Base-by-base conservation (phyloP, 2,329 filamentous ascomycete genomes). In the Gremmenia infestans region DNA sequence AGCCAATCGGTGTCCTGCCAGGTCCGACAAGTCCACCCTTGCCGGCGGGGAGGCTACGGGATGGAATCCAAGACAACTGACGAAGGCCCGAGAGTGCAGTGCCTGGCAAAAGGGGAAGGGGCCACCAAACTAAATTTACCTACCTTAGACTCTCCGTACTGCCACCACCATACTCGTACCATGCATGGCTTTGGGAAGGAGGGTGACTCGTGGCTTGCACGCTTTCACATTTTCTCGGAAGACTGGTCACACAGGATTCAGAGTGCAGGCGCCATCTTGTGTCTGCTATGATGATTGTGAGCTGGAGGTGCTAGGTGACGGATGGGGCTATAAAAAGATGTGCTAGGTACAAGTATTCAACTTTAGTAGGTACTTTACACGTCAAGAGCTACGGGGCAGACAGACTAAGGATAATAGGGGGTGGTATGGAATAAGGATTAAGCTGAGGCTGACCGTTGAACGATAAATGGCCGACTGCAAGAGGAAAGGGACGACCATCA, bases 171-270 rank as follows among this genome's bases (percentile, higher is more conserved):
- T 28, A 28, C 25, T 28, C 7, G 25, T 28, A 28, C 25, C 25
- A 28, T 28, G 25, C 22, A 22, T 19, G 19, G 45, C 19, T 47
- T 47, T 40, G 28, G 46, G 48, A 22, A 9, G 35, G 36, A 25
- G 19, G 19, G 23, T 48, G 56, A 53, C 56, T 58, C 58, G 56
- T 60, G 58, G 59, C 53, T 48, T 54, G 45, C 55, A 58, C 53
- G 58, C 53, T 36, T 19, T n/a, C 39, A 55, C 22, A 15, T 19
- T 23, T 37, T 22, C 32, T 42, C 45, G 19, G 54, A 28, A 47
- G 49, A 49, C 15, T 15, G 28, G 45, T 48, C 28, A 48, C 28
- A 54, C 39, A 25, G 35, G 32, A 45, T 50, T 36, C 28, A 46
- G 12, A 43, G 32, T 14, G 48, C 32, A 39, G 48, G 14, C 17